Percentiles rank a stretch among this genome's conserved stretches.
phyloP scores from a whole-genome alignment of 2,329 filamentous ascomycete species.

The Nannizzia gypsea region DNA sequence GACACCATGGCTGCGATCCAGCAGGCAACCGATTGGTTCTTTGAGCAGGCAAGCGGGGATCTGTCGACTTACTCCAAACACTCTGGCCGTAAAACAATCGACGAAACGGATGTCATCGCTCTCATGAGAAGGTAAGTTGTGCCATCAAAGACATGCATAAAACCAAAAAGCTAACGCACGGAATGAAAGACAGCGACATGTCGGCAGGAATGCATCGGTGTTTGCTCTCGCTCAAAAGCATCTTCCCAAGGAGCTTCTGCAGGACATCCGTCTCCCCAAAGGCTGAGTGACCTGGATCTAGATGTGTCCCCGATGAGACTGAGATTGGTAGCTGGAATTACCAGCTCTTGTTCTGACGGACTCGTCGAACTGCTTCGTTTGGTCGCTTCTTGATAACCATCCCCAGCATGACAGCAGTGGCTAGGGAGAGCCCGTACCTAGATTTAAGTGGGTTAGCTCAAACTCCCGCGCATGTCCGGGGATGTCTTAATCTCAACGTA shows the following conservation, averaged over 20 bases:
- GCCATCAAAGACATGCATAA: conserved; percentile 11
- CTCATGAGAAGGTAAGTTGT: conserved; percentile 64
- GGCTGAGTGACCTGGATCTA: conserved; percentile 8
- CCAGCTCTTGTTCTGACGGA: conserved; percentile 67
- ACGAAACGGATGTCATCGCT: conserved; percentile 70
- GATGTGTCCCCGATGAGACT: too few species aligned
- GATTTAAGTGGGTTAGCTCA: conserved; percentile 2
- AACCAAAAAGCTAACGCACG: conserved; percentile 4
- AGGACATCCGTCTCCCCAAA: conserved; percentile 49
- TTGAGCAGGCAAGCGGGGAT: conserved; percentile 75
- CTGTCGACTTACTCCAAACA: conserved; percentile 69
- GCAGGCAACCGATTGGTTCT: conserved; percentile 81
- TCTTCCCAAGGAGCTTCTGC: conserved; percentile 68
- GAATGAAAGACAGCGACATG: conserved; percentile 58
- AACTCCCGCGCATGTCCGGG: neutral
- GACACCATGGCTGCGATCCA: conserved; percentile 64
- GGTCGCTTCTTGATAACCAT: conserved; percentile 86
- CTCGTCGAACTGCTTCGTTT: conserved; percentile 57
- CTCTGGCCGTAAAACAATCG: conserved; percentile 70
- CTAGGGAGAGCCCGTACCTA: conserved; percentile 75
- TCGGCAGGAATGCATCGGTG: conserved; percentile 57
- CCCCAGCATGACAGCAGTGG: conserved; percentile 90
- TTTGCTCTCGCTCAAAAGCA: conserved; percentile 78
- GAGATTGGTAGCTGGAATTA: conserved; percentile 30
- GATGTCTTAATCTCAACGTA: conserved; percentile 37